A percentile compares a stretch with the other conserved stretches of the same genome.
Evolutionary conservation across 345 rosid species (phyloP).

Genomic region (Rhodamnia argentea): DNA sequence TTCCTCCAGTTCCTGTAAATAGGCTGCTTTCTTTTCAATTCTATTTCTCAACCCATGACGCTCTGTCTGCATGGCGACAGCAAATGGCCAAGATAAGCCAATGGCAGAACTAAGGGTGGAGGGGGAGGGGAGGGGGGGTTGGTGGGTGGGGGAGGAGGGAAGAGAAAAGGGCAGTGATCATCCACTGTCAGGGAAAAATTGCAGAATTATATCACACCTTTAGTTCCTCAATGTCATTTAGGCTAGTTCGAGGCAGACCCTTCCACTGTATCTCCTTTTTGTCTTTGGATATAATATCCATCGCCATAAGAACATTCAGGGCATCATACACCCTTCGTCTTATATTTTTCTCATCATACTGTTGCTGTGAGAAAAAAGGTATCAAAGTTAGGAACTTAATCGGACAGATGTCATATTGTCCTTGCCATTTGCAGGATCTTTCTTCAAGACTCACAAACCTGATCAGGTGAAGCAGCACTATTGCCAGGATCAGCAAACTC

Average conservation of each 20-base stretch:
- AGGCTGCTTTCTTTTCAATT: slow-evolving; percentile 85
- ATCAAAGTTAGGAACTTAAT: neutral
- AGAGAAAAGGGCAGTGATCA: neutral
- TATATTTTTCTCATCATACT: slow-evolving; percentile 96
- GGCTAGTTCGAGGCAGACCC: slow-evolving; percentile 94
- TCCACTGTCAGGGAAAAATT: neutral
- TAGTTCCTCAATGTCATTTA: slow-evolving; percentile 84
- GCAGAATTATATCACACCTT: slow-evolving; percentile 43
- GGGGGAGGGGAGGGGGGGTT: too few relatives aligned
- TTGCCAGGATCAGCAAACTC: slow-evolving; percentile 85
- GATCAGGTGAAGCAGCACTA: slow-evolving; percentile 74
- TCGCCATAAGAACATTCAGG: slow-evolving; percentile 95
- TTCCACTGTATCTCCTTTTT: slow-evolving; percentile 97
- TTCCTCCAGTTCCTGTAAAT: slow-evolving; percentile 85
- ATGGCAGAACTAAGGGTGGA: neutral
- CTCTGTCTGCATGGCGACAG: slow-evolving; percentile 39
- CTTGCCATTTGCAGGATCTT: neutral
- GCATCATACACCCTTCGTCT: slow-evolving; percentile 99
- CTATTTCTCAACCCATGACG: slow-evolving; percentile 62
- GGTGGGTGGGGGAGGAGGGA: too few relatives aligned
- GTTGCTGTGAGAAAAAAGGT: slow-evolving; percentile 50
- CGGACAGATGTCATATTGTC: neutral
- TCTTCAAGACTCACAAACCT: slow-evolving; percentile 31
- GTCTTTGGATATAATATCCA: slow-evolving; percentile 97
- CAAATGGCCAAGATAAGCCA: slow-evolving; percentile 1